phyloP scores from a whole-genome alignment of 495 filamentous ascomycete genomes.

The Penicillium canariense region DNA sequence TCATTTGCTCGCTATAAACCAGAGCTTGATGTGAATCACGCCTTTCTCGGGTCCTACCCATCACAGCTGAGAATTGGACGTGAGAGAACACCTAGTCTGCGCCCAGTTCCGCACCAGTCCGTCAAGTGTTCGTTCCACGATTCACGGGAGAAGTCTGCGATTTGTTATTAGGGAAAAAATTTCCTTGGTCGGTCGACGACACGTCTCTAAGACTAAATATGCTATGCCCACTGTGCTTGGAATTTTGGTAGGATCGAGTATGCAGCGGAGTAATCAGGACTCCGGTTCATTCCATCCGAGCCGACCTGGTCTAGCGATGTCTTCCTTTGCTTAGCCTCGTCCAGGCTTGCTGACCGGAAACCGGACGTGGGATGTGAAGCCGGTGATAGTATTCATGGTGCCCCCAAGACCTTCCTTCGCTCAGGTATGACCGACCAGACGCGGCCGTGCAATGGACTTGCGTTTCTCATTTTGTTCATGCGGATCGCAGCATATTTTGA shows the following conservation, averaged over 20 bases:
- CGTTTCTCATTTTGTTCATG: no score
- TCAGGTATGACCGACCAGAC: no score
- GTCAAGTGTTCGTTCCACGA: slow-evolving; percentile 59
- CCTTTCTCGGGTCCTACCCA: slow-evolving; percentile 90
- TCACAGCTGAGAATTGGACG: slow-evolving; percentile 71
- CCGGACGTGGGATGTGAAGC: neutral
- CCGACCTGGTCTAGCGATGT: slow-evolving; percentile 65
- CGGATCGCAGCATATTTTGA: neutral
- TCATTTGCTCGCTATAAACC: slow-evolving; percentile 47
- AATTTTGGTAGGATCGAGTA: slow-evolving; percentile 75
- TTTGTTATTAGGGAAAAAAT: no score
- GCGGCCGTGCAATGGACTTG: no score
- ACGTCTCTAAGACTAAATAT: no score
- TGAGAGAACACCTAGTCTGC: slow-evolving; percentile 72
- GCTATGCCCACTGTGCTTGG: slow-evolving; percentile 62
- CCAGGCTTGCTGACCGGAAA: neutral
- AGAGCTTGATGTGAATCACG: slow-evolving; percentile 77
- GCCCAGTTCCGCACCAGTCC: slow-evolving; percentile 68
- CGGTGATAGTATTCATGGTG: neutral
- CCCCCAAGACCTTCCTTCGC: neutral
- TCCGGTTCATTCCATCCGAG: slow-evolving; percentile 83
- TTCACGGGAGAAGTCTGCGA: slow-evolving; percentile 60
- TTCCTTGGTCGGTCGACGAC: no score
- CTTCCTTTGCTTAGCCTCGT: neutral
- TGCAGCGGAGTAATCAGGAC: slow-evolving; percentile 73